phyloP scores from a whole-genome alignment of 2,329 filamentous ascomycete species.

The Kalmusia sp. region DNA sequence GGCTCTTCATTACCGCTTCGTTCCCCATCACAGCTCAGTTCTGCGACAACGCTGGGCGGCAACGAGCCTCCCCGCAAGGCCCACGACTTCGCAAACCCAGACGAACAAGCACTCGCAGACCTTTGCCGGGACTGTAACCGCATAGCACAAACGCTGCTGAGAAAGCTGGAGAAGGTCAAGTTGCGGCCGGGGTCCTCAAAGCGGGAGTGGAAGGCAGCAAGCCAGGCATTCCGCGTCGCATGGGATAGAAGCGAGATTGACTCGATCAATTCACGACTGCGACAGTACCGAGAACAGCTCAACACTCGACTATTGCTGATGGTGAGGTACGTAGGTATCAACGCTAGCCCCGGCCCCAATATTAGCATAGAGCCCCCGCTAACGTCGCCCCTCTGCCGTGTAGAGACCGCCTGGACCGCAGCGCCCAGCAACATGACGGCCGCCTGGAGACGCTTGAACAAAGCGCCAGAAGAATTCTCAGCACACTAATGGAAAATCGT shows the following conservation, averaged over 20 bases:
- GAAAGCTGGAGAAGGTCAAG: background rate
- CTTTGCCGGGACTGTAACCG: background rate
- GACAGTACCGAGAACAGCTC: constrained; percentile 2
- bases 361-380: background rate
- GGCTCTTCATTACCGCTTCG: no score
- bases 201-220: constrained; percentile 3
- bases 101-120: constrained; percentile 2
- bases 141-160: constrained; percentile 1
- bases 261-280: background rate
- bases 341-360: background rate
- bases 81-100: background rate
- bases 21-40: background rate
- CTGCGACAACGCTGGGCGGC: background rate
- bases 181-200: background rate
- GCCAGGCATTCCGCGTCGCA: background rate
- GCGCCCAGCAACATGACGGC: background rate
- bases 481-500: background rate
- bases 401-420: constrained; percentile 1
- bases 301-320: background rate
- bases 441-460: constrained; percentile 1
- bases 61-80: background rate
- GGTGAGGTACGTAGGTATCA: constrained; percentile 2
- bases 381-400: background rate
- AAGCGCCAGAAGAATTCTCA: background rate
- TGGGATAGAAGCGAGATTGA: constrained; percentile 2